Conservation (phyloP, 805 yeast genomes). For the Cyberlindnera subsufficiens region DNA sequence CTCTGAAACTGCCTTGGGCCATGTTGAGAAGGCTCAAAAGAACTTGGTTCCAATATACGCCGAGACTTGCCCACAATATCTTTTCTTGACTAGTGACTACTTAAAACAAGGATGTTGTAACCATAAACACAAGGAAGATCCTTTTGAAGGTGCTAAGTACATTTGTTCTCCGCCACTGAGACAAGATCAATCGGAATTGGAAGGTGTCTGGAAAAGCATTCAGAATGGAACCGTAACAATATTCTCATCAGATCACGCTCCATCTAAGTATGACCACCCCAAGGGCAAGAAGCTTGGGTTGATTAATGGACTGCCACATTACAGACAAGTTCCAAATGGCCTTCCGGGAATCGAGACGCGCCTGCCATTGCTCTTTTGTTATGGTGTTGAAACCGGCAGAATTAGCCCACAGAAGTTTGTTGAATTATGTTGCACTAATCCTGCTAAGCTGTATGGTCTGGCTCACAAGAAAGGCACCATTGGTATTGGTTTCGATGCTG, state of each 20-base stretch:
- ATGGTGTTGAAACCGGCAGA: slow-evolving; percentile 37
- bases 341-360: slow-evolving; percentile 45
- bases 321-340: slow-evolving; percentile 42
- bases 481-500: slow-evolving; percentile 44
- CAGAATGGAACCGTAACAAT: slow-evolving; percentile 43
- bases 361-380: slow-evolving; percentile 36
- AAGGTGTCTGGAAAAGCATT: slow-evolving; percentile 40
- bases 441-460: slow-evolving; percentile 41
- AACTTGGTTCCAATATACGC: slow-evolving; percentile 37
- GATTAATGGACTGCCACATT: slow-evolving; percentile 33
- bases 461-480: slow-evolving; percentile 36
- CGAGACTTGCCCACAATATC: slow-evolving; percentile 47
- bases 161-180: slow-evolving; percentile 47
- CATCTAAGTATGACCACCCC: slow-evolving; percentile 35
- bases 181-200: slow-evolving; percentile 31
- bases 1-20: slow-evolving; percentile 33
- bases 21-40: slow-evolving; percentile 38
- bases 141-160: slow-evolving; percentile 42
- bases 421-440: slow-evolving; percentile 38
- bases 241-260: slow-evolving; percentile 42
- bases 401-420: slow-evolving; percentile 38
- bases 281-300: slow-evolving; percentile 39
- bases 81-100: slow-evolving; percentile 35
- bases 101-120: slow-evolving; percentile 25
- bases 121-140: slow-evolving; percentile 24